Base-by-base conservation (phyloP, 768 basidiomycete genomes). In the Suillus plorans region DNA sequence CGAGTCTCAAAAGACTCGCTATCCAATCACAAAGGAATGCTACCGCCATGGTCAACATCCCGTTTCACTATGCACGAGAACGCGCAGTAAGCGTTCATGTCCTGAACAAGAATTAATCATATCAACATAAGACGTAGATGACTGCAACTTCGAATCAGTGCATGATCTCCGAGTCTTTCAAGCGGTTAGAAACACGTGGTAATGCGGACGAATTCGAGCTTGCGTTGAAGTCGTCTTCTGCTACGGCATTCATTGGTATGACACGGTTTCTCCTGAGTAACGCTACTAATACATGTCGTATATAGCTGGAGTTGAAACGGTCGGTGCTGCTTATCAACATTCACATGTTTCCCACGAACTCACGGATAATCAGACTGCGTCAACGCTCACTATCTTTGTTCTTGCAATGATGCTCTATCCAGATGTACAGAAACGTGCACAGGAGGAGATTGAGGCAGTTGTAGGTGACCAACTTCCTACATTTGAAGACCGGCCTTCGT, bases 371-470 rank as follows among this genome's bases (percentile, higher is more conserved):
- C 49, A 75, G 76, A 79, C 76, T 20, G 69, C 77, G 34, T 72
- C 79, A 8, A 77, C 77, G 4, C 64, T 79, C 60, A 4, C 59
- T 20, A 58, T 72, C 44, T 79, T 79, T 57, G 44, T 79, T 28
- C 60, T 78, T 25, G 77, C 75, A 42, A 78, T 80, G 80, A 70
- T 75, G 62, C 63, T 57, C 28, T 72, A 75, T 62, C 78, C 78
- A 9, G 65, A 79, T 39, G 71, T 70, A 18, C 80, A 80, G 64
- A 69, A 71, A 36, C 70, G 73, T 55, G 77, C 73, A 6, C 76
- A 73, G 59, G 72, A 66, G 58, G 78, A 80, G 63, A 75, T 79
- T 3, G 76, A 80, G 7, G 61, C 72, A 3, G 66, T 71, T 34
- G 22, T 76, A 25, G 80, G 80, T 62, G 37, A 69, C 5, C 67